Evolutionary conservation across 1,284 basidiomycete genomes (phyloP).

Genomic region (Ceratobasidium sp.): DNA sequence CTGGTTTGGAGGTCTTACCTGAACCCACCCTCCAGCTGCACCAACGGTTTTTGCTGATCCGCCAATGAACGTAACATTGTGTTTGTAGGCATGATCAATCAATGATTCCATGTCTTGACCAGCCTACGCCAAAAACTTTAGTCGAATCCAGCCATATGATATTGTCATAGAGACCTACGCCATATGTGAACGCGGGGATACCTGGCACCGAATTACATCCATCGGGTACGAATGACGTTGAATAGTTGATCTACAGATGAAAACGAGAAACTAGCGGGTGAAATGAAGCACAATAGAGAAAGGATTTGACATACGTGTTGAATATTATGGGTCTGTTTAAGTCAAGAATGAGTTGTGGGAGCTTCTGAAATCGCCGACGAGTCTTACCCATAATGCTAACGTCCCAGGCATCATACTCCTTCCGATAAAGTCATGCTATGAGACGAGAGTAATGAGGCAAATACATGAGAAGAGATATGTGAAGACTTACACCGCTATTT

Average conservation of each 20-base stretch:
- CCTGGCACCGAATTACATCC: conserved; percentile 25
- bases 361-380: neutral
- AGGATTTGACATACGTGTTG: conserved; percentile 34
- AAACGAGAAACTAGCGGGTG: neutral
- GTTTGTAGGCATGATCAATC: conserved; percentile 42
- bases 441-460: neutral
- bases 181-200: conserved; percentile 40
- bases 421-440: conserved; percentile 33
- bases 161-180: neutral
- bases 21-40: conserved; percentile 38
- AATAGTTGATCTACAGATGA: conserved; percentile 43
- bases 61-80: conserved; percentile 48
- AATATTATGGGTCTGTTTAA: conserved; percentile 40
- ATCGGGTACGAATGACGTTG: conserved; percentile 43
- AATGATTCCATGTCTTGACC: conserved; percentile 38
- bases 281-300: neutral
- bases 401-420: conserved; percentile 22
- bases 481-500: conserved; percentile 60
- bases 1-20: conserved; percentile 1
- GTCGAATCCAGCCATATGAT: neutral
- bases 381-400: conserved; percentile 35
- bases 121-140: conserved; percentile 10
- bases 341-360: neutral
- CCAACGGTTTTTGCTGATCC: conserved; percentile 40
- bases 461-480: no score